phyloP scores from a whole-genome alignment of 2,329 filamentous ascomycete species.

The Onygenales sp. region DNA sequence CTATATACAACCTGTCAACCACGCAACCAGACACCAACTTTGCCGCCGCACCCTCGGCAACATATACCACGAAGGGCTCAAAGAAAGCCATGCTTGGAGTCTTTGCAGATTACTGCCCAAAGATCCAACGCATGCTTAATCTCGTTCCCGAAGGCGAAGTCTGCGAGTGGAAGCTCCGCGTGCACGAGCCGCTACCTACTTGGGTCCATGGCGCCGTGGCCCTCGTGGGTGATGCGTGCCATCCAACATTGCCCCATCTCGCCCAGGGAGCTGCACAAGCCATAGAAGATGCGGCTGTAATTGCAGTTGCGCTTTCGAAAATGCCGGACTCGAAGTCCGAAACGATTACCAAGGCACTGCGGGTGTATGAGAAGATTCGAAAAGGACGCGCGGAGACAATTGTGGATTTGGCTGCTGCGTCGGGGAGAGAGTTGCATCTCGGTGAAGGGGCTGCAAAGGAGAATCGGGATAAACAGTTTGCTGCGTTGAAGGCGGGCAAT shows the following conservation, averaged over 20 bases:
- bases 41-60: slow-evolving; percentile 47
- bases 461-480: slow-evolving; percentile 48
- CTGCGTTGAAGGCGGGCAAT: slow-evolving; percentile 41
- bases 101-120: slow-evolving; percentile 52
- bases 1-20: slow-evolving; percentile 58
- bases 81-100: slow-evolving; percentile 53
- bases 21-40: slow-evolving; percentile 53
- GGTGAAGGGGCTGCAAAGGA: slow-evolving; percentile 51
- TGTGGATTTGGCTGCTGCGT: slow-evolving; percentile 48
- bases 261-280: slow-evolving; percentile 57
- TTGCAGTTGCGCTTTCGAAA: slow-evolving; percentile 42
- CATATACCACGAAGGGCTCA: slow-evolving; percentile 54
- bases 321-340: slow-evolving; percentile 38
- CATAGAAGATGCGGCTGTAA: slow-evolving; percentile 53
- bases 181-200: slow-evolving; percentile 52
- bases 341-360: slow-evolving; percentile 44
- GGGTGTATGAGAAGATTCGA: slow-evolving; percentile 47
- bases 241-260: slow-evolving; percentile 55
- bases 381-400: slow-evolving; percentile 48
- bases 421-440: slow-evolving; percentile 45
- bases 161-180: slow-evolving; percentile 57
- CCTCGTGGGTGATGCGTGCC: slow-evolving; percentile 51
- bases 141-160: slow-evolving; percentile 55
- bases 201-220: slow-evolving; percentile 49
- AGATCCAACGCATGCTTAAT: slow-evolving; percentile 51